Percentiles rank a stretch among this genome's conserved stretches.
phyloP scores from a whole-genome alignment of 257 asterid genomes.

The Phtheirospermum japonicum region DNA sequence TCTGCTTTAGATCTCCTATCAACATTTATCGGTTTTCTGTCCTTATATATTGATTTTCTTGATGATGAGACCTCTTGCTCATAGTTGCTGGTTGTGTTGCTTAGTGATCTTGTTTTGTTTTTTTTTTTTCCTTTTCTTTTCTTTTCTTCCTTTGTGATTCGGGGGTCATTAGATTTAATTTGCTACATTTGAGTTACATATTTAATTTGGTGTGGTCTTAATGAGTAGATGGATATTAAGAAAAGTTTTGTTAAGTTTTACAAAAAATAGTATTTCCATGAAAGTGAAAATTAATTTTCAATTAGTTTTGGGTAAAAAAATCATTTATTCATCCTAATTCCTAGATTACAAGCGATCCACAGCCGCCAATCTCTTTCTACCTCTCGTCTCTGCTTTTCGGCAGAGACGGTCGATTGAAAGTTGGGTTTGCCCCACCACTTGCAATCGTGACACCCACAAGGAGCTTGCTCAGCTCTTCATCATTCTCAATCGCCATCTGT shows the following conservation, averaged over 20 bases:
- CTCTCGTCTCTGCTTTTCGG: conserved; percentile 26
- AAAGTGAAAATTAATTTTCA: neutral
- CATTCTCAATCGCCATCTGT: conserved; percentile 38
- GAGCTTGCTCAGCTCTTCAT: conserved; percentile 38
- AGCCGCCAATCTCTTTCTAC: conserved; percentile 16
- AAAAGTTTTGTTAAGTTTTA: neutral
- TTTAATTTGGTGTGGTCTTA: conserved; percentile 7
- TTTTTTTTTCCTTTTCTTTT: too few species aligned
- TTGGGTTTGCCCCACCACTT: conserved; percentile 32
- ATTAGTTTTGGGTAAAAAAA: neutral
- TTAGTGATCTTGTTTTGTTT: conserved; percentile 2
- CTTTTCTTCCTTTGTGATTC: too few species aligned
- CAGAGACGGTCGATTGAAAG: conserved; percentile 31
- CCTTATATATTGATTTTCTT: conserved; percentile 1
- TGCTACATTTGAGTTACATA: neutral
- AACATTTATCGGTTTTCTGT: neutral
- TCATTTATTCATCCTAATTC: neutral
- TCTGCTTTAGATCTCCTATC: conserved; percentile 13
- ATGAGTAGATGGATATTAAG: neutral
- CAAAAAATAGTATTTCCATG: conserved; percentile 2
- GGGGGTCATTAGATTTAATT: neutral
- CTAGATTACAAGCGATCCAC: conserved; percentile 22
- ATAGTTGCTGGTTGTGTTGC: neutral
- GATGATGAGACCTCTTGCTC: neutral
- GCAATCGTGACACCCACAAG: conserved; percentile 39